Conservation (phyloP, 805 yeast species). For the Trichomonascus vanleenenianus region DNA sequence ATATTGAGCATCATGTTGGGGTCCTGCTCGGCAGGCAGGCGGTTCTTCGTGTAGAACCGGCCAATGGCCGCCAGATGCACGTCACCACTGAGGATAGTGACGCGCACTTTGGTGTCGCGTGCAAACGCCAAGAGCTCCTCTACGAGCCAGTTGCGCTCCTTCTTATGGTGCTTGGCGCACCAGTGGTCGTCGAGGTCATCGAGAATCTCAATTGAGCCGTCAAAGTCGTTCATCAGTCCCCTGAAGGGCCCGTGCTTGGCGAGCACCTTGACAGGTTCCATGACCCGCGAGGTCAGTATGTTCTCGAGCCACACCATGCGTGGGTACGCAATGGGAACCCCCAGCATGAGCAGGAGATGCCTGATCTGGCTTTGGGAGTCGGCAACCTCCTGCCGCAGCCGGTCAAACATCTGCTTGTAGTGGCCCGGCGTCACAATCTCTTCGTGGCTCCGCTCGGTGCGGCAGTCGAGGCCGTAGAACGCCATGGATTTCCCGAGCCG, state of each 20-base stretch:
- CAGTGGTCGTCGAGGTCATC: slow-evolving; percentile 96
- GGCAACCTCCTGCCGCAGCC: slow-evolving; percentile 49
- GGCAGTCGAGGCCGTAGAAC: slow-evolving; percentile 79
- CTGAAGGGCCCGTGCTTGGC: slow-evolving; percentile 42
- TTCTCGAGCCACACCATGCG: slow-evolving; percentile 86
- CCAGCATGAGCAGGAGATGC: slow-evolving; percentile 76
- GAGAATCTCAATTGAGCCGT: slow-evolving; percentile 81
- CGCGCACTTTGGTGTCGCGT: slow-evolving; percentile 52
- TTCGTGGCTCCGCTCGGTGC: slow-evolving; percentile 74
- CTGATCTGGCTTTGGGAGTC: slow-evolving; percentile 47
- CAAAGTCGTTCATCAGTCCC: slow-evolving; percentile 84
- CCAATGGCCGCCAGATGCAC: slow-evolving; percentile 88
- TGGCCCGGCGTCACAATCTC: slow-evolving; percentile 48
- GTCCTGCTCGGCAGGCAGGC: slow-evolving; percentile 42
- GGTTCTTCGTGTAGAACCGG: slow-evolving; percentile 46
- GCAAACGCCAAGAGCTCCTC: slow-evolving; percentile 59
- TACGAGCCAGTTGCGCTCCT: slow-evolving; percentile 69
- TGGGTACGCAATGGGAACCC: slow-evolving; percentile 94
- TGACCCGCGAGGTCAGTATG: slow-evolving; percentile 44
- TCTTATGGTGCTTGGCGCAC: slow-evolving; percentile 85
- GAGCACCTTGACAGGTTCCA: slow-evolving; percentile 56
- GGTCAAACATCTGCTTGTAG: slow-evolving; percentile 52
- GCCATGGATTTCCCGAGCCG: slow-evolving; percentile 68
- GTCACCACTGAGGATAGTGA: slow-evolving; percentile 87
- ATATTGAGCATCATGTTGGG: slow-evolving; percentile 63